A percentile compares a stretch with the other conserved stretches of the same genome.
Conservation (phyloP, 805 yeast species). For the Metschnikowia peoriensis region DNA sequence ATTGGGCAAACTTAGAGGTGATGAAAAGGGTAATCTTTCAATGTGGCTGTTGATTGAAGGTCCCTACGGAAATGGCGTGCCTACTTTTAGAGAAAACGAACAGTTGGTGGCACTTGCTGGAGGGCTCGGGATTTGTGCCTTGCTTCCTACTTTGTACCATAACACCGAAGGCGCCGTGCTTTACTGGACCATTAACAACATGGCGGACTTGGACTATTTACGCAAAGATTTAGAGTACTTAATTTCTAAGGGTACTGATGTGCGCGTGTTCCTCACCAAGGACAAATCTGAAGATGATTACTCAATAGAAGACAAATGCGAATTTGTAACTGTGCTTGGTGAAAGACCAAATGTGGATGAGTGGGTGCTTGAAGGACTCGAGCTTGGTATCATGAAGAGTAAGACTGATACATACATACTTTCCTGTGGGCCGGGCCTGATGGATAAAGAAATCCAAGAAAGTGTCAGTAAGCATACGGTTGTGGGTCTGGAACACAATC, state of each 20-base stretch:
- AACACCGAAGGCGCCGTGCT: conserved; percentile 11
- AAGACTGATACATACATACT: conserved; percentile 10
- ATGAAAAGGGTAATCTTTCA: conserved; percentile 14
- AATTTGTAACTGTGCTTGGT: conserved; percentile 11
- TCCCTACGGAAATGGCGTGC: conserved; percentile 18
- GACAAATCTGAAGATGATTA: conserved; percentile 11
- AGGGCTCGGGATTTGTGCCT: conserved; percentile 17
- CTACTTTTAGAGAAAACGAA: conserved; percentile 8
- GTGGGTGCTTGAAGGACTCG: conserved; percentile 14
- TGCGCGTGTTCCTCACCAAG: conserved; percentile 13
- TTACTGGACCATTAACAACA: conserved; percentile 16
- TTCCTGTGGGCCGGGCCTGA: conserved; percentile 16
- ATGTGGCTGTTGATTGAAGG: conserved; percentile 21
- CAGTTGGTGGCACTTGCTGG: conserved; percentile 18
- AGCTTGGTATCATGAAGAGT: conserved; percentile 1
- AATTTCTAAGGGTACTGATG: conserved; percentile 12
- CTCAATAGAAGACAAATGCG: conserved; percentile 8
- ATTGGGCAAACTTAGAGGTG: conserved; percentile 11
- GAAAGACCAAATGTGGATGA: conserved; percentile 12
- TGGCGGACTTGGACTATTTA: conserved; percentile 13
- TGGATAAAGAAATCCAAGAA: conserved; percentile 14
- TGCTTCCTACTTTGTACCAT: conserved; percentile 14
- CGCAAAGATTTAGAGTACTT: conserved; percentile 13
- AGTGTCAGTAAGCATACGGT: conserved; percentile 9
- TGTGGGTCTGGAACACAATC: conserved; percentile 10